Conservation (phyloP, 2,329 filamentous ascomycete species). For the Exophiala xenobiotica region DNA sequence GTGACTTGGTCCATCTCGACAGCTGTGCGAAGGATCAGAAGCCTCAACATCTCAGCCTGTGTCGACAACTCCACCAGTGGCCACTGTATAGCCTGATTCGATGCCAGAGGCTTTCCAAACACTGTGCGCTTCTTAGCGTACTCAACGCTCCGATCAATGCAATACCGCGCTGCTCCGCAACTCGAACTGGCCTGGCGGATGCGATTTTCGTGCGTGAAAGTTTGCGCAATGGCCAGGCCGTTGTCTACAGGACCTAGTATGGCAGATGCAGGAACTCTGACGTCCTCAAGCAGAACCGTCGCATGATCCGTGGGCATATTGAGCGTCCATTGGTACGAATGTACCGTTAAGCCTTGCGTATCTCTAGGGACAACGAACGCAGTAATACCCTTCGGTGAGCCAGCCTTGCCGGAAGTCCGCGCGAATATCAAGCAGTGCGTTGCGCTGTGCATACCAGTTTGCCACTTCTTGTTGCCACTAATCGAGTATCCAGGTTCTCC, state of each 20-base stretch:
- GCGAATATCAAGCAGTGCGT: slow-evolving; percentile 65
- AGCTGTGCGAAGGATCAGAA: slow-evolving; percentile 62
- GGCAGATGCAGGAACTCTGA: slow-evolving; percentile 55
- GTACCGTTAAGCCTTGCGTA: slow-evolving; percentile 53
- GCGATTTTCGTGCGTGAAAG: slow-evolving; percentile 65
- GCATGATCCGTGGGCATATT: slow-evolving; percentile 68
- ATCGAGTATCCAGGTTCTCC: slow-evolving; percentile 53
- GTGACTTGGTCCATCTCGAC: slow-evolving; percentile 57
- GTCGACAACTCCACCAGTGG: slow-evolving; percentile 62
- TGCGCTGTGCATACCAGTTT: slow-evolving; percentile 62
- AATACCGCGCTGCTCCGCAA: slow-evolving; percentile 60
- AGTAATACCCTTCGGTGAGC: slow-evolving; percentile 57
- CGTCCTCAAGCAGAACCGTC: slow-evolving; percentile 57
- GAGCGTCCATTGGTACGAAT: slow-evolving; percentile 63
- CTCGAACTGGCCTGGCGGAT: slow-evolving; percentile 64
- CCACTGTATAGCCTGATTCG: slow-evolving; percentile 65
- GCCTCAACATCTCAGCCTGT: slow-evolving; percentile 61
- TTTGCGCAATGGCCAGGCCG: slow-evolving; percentile 62
- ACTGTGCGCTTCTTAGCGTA: slow-evolving; percentile 57
- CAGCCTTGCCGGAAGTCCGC: slow-evolving; percentile 54
- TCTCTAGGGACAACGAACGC: slow-evolving; percentile 59
- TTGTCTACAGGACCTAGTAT: slow-evolving; percentile 54
- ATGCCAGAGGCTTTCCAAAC: slow-evolving; percentile 57
- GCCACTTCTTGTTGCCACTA: slow-evolving; percentile 64
- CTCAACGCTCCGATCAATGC: slow-evolving; percentile 56